A percentile compares a stretch with the other conserved stretches of the same genome.
Conservation (phyloP, 1,284 basidiomycete genomes). For the Moniliella sp. region DNA sequence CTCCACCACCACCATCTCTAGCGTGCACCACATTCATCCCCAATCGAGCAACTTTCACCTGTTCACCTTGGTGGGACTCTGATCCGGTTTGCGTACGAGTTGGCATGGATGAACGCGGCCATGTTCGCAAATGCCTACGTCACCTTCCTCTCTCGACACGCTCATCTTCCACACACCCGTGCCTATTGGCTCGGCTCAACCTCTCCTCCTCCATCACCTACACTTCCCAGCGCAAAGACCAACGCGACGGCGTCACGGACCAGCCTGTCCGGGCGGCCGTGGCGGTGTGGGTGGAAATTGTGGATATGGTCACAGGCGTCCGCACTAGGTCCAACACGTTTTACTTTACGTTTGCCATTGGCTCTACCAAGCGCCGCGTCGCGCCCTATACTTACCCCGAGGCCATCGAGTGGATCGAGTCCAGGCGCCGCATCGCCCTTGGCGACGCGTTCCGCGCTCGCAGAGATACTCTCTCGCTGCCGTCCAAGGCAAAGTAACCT, state of each 20-base stretch:
- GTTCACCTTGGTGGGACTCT: constrained; percentile 10
- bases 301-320: constrained; percentile 13
- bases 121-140: constrained; percentile 12
- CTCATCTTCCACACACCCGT: constrained; percentile 23
- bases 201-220: constrained; percentile 6
- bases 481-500: too few relatives aligned
- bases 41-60: constrained; percentile 11
- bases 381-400: constrained; percentile 13
- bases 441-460: not conserved
- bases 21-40: constrained; percentile 28
- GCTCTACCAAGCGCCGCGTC: constrained; percentile 3
- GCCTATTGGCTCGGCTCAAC: constrained; percentile 17
- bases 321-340: constrained; percentile 19
- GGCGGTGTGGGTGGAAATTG: constrained; percentile 16
- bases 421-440: constrained; percentile 9
- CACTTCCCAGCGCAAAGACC: constrained; percentile 1
- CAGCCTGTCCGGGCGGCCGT: constrained; percentile 11
- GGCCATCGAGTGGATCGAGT: constrained; percentile 24
- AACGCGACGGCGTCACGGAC: too few relatives aligned
- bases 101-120: constrained; percentile 30
- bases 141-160: constrained; percentile 33
- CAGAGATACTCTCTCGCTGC: too few relatives aligned
- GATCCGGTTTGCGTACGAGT: constrained; percentile 31
- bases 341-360: constrained; percentile 22
- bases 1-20: constrained; percentile 13